These are phyloP conservation scores for Naganishia friedmannii DNA, from an alignment of 768 basidiomycete species.

Conservation along the genomic window DNA sequence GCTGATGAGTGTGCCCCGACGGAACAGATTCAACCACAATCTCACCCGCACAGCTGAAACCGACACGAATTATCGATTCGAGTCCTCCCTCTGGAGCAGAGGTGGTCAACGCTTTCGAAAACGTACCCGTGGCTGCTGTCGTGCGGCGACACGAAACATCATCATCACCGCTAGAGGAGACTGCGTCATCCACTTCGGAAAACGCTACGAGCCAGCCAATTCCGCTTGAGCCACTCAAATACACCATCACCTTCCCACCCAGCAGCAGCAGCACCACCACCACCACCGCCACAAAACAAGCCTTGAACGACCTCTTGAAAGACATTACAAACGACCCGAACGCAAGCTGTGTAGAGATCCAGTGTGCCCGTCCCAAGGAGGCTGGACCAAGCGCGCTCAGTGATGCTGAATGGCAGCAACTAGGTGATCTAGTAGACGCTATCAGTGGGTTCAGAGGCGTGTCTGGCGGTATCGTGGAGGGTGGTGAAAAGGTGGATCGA, in stretches of 20 bases:
- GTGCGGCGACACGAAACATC: not conserved
- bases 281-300: not conserved
- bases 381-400: not conserved
- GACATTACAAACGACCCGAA: not conserved
- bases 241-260: conserved; percentile 3
- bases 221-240: not conserved
- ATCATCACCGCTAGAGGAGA: not conserved
- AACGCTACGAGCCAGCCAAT: not conserved
- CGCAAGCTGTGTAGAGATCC: conserved; percentile 3
- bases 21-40: not conserved
- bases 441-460: not conserved
- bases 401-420: conserved; percentile 1
- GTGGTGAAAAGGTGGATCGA: not conserved
- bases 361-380: not conserved
- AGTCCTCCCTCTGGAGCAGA: not conserved
- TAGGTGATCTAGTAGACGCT: not conserved
- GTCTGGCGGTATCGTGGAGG: not conserved
- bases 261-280: no score
- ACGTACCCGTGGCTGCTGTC: not conserved
- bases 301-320: not conserved
- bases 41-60: not conserved
- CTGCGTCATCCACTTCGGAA: not conserved
- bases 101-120: not conserved
- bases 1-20: not conserved
- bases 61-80: not conserved